Base-by-base conservation (phyloP, 768 basidiomycete genomes). In the Rhodocollybia butyracea region DNA sequence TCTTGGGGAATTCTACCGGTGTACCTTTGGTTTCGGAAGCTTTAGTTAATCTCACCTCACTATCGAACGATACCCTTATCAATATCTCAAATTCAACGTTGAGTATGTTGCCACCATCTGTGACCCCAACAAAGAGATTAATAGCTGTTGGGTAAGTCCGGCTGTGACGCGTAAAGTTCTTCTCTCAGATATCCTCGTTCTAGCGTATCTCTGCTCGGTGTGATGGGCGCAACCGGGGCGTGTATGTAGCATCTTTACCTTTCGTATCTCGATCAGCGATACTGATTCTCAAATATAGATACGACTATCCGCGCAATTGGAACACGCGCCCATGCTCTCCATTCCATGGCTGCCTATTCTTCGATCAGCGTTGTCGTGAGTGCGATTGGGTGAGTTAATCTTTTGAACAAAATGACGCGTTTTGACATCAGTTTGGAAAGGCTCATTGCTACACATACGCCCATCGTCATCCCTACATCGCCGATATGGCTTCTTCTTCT, bases 311-410 rank as follows among this genome's bases (percentile, higher is more conserved):
- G 90, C 10, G 80, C 81, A 1, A 89, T 94, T 34, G 91, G 92
- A 0, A 84, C 79, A 56, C 77, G 86, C 4, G 91, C 91, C 1
- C 86, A 89, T 60, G 75, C 91, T 1, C 67, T 92, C 55, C 92
- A 95, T 65, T 74, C 80, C 2, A 76, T 93, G 61, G 69, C 77
- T 0, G 90, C 81, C 52, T 92, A 87, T 66, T 83, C 86, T 1
- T 65, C 76, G 7, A 74, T 80, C 59, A 85, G 81, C 50, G 76
- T 85, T 1, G 53, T 75, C 26, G 68, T 71, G 26, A 70, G 75
- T 1, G 48, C 64, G 10, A 57, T 70, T 22, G 65, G 66, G 76
- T 78, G 56, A 31, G 73, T 67, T 27, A 42, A 27, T 51, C 4
- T 27, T 50, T 29, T 43, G 3, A 34, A 27, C 48, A 24, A 26